Base-by-base conservation (phyloP, 2,329 filamentous ascomycete genomes). In the Neonectria sp. region DNA sequence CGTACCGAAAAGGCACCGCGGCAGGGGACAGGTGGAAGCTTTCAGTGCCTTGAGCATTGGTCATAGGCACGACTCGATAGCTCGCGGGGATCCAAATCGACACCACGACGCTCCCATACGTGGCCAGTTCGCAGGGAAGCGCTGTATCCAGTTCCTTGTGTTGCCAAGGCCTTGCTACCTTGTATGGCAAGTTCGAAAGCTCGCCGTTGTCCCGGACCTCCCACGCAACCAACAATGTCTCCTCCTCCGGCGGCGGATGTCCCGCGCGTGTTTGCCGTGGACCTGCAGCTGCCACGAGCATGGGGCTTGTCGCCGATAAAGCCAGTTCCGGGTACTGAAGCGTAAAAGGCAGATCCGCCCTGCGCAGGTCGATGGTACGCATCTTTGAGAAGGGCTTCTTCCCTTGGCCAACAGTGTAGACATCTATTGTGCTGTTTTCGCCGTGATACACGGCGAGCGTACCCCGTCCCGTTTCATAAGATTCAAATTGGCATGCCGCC, bases 51-150 rank as follows among this genome's bases (percentile, higher is more conserved):
- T 73, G 73, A 2, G 73, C 55, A 3, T 73, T 71, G 4, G 77
- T 69, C 9, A 75, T 73, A 1, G 77, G 75, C 8, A 82, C 73
- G 12, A 79, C 77, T 15, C 77, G 78, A 68, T 80, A 82, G 33
- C 71, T 76, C 5, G 82, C 80, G 0, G 81, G 80, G 52, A 82
- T 81, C 82, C 82, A 83, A 29, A 83, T 80, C 8, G 81, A 83
- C 1, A 82, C 79, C 6, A 79, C 79, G 0, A 79, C 74, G 62
- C 77, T 80, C 21, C 81, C 82, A 64, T 82, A 82, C 0, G 81
- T 79, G 3, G 75, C 75, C 2, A 83, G 75, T 21, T 79, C 77
- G 12, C 73, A 77, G 1, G 82, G 81, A 2, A 83, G 75, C 3
- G 82, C 81, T 5, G 81, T 82, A 35, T 82, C 80, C 15, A 83